phyloP scores from a whole-genome alignment of 306 rosid species.

The Quercus berberidifolia region DNA sequence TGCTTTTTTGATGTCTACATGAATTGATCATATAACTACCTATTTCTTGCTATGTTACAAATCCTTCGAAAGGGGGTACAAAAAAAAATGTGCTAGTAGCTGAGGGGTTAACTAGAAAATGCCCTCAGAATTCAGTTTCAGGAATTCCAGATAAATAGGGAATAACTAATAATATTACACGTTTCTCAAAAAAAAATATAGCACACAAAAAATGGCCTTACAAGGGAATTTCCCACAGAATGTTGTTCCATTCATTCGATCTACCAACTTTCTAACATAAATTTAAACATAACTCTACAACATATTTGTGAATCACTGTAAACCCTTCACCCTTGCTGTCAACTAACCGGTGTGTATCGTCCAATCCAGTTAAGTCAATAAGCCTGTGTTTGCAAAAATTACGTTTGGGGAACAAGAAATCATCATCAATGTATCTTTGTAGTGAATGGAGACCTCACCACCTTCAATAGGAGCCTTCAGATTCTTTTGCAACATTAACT shows the following conservation, averaged over 20 bases:
- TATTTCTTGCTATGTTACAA: not conserved
- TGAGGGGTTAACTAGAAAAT: not conserved
- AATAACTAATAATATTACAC: not conserved
- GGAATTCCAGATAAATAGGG: too few relatives aligned
- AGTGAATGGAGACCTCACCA: conserved; percentile 9
- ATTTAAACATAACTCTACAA: not conserved
- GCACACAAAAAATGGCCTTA: not conserved
- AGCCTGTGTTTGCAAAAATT: not conserved
- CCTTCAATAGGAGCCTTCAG: conserved; percentile 9
- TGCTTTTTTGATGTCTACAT: not conserved
- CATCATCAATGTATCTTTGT: conserved; percentile 5
- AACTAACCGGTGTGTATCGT: conserved; percentile 12
- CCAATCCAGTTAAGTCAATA: conserved; percentile 16
- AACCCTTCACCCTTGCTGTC: not conserved
- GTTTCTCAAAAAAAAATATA: too few relatives aligned
- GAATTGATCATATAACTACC: not conserved
- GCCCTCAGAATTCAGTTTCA: not conserved
- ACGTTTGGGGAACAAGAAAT: not conserved
- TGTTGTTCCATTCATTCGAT: not conserved
- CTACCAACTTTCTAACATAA: not conserved
- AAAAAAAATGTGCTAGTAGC: too few relatives aligned
- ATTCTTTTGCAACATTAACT: not conserved
- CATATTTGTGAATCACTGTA: not conserved
- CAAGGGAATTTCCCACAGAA: not conserved
- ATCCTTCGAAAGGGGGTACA: too few relatives aligned